Percentiles rank a stretch among this genome's conserved stretches.
phyloP scores from a whole-genome alignment of 176 grass and related monocot species.

The Ananas comosus region DNA sequence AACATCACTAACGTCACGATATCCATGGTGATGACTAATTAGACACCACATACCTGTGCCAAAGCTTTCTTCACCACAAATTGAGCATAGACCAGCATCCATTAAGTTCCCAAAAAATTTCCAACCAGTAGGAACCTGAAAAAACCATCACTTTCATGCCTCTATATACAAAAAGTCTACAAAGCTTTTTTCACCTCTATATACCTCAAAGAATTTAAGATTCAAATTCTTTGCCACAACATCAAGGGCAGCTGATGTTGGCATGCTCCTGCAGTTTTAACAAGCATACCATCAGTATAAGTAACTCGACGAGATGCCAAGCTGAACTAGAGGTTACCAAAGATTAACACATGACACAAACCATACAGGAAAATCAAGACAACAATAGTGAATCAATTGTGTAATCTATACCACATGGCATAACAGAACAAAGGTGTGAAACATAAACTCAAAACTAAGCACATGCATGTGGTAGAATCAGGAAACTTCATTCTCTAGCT shows the following conservation, averaged over 20 bases:
- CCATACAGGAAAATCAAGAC: neutral
- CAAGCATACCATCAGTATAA: slow-evolving; percentile 24
- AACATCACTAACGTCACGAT: no score
- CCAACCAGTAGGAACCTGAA: slow-evolving; percentile 97
- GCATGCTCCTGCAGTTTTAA: slow-evolving; percentile 83
- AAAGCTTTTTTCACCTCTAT: neutral
- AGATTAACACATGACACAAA: neutral
- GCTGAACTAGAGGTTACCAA: neutral
- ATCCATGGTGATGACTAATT: neutral
- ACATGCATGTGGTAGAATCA: no score
- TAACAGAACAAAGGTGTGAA: neutral
- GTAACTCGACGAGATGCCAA: neutral
- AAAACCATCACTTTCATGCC: neutral
- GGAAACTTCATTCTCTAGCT: no score
- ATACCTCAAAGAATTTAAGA: slow-evolving; percentile 98
- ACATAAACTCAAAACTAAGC: no score
- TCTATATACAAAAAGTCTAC: neutral
- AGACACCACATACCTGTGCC: slow-evolving; percentile 54
- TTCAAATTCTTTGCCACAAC: slow-evolving; percentile 88
- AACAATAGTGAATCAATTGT: neutral
- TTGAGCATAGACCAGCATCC: slow-evolving; percentile 94
- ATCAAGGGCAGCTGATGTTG: slow-evolving; percentile 99
- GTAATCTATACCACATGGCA: neutral
- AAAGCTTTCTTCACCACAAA: slow-evolving; percentile 99
- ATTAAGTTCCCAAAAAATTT: slow-evolving; percentile 99